A percentile compares a stretch with the other conserved stretches of the same genome.
phyloP scores from a whole-genome alignment of 1,284 basidiomycete species.

The Boletus sp. region DNA sequence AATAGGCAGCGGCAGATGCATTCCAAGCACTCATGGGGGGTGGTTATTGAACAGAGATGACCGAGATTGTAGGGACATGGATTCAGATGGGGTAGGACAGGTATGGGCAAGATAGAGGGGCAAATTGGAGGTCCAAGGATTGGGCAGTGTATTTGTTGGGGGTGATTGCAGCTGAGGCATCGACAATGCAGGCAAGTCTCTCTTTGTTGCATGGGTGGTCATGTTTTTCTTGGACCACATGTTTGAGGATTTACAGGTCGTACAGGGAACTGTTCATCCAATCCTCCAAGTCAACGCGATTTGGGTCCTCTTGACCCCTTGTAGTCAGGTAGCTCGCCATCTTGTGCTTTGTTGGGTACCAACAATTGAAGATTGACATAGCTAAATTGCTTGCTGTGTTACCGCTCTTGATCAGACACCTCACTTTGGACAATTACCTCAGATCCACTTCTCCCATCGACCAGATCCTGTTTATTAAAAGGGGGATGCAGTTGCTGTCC shows the following conservation, averaged over 20 bases:
- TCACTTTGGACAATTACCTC: conserved; percentile 79
- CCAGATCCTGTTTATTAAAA: conserved; percentile 85
- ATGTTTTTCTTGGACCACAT: conserved; percentile 95
- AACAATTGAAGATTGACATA: conserved; percentile 28
- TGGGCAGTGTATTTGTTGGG: conserved; percentile 94
- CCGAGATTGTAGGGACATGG: conserved; percentile 82
- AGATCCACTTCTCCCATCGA: conserved; percentile 90
- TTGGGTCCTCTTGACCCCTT: conserved; percentile 90
- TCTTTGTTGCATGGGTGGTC: not conserved
- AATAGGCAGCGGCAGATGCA: conserved; percentile 93
- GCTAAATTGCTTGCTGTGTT: conserved; percentile 90
- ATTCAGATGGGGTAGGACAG: conserved; percentile 71
- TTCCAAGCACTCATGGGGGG: conserved; percentile 79
- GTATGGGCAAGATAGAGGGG: conserved; percentile 57
- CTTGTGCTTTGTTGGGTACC: not conserved
- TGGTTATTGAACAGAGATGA: conserved; percentile 83
- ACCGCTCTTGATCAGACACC: conserved; percentile 84
- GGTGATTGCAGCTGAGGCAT: conserved; percentile 86
- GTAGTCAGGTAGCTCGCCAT: conserved; percentile 72
- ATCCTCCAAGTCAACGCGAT: conserved; percentile 97
- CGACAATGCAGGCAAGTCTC: conserved; percentile 68
- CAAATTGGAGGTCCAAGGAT: conserved; percentile 94
- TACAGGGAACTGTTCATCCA: conserved; percentile 70
- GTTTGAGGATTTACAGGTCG: conserved; percentile 82
- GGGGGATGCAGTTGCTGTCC: conserved; percentile 66